Conservation (phyloP, 352 stramenopile genomes). For the Blastocystis sp. region DNA sequence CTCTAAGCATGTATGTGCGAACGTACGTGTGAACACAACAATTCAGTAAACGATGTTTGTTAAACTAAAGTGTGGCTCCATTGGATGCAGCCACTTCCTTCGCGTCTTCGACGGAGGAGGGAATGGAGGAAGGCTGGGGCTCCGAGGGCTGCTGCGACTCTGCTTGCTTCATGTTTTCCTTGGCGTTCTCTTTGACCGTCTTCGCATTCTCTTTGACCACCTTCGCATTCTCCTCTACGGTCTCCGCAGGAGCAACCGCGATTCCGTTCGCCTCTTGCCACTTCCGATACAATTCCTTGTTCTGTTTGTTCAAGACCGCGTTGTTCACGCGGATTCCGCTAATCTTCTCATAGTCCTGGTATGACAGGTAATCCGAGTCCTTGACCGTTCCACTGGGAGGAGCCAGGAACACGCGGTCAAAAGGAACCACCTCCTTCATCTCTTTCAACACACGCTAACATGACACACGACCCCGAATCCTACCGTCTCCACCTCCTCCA, state of each 20-base stretch:
- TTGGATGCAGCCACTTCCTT: no score
- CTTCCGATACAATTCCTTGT: neutral
- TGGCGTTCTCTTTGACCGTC: no score
- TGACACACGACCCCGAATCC: neutral
- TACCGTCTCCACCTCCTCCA: constrained; percentile 41
- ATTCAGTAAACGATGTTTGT: constrained; percentile 9
- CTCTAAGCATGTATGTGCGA: constrained; percentile 1
- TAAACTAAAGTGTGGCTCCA: neutral
- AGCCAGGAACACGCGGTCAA: constrained; percentile 33
- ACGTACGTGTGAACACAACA: constrained; percentile 4
- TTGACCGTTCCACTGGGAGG: neutral
- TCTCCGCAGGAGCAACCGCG: no score
- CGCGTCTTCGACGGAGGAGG: no score
- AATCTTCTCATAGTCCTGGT: constrained; percentile 18
- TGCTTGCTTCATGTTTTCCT: no score
- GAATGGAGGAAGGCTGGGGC: no score
- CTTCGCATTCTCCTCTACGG: no score
- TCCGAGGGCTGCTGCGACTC: no score
- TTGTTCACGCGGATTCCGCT: neutral
- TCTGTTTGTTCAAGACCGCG: neutral
- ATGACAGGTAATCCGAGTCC: neutral
- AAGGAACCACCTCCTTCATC: constrained; percentile 23
- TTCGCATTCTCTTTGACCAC: no score
- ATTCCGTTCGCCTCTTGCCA: neutral
- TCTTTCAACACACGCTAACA: neutral